These are phyloP conservation scores for Rhizopus sp. DNA, from an alignment of 371 early-diverging fungal species.

Conservation along the genomic window DNA sequence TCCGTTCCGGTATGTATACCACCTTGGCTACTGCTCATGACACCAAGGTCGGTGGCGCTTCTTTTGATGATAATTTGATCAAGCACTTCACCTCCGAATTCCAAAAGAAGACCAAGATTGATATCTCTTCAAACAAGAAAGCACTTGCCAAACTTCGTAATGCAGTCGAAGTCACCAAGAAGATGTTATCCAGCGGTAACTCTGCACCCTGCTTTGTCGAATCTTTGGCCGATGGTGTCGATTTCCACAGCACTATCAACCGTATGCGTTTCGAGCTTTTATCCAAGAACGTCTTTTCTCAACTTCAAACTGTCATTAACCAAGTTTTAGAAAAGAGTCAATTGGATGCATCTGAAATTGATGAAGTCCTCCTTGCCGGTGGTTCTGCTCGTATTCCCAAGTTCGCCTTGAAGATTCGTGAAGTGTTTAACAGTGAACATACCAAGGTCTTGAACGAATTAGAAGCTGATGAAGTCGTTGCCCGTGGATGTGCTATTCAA, in stretches of 20 bases:
- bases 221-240: conserved; percentile 90
- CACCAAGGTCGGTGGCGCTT: conserved; percentile 86
- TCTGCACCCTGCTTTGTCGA: conserved; percentile 94
- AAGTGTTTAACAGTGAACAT: conserved; percentile 82
- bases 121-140: conserved; percentile 73
- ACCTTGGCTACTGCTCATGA: conserved; percentile 86
- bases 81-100: conserved; percentile 86
- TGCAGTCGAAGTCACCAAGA: conserved; percentile 93
- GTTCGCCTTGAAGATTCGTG: conserved; percentile 82
- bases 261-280: conserved; percentile 94
- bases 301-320: conserved; percentile 75
- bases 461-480: conserved; percentile 96
- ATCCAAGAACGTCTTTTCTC: conserved; percentile 76
- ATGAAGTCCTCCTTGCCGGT: conserved; percentile 95
- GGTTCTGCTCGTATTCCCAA: conserved; percentile 98
- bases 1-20: conserved; percentile 89
- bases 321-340: conserved; percentile 73
- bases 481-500: conserved; percentile 98
- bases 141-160: conserved; percentile 83
- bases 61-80: conserved; percentile 90
- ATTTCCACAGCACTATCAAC: conserved; percentile 87
- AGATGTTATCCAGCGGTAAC: conserved; percentile 83
- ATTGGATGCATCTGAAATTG: conserved; percentile 68
- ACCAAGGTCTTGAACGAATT: conserved; percentile 75
- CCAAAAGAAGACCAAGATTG: conserved; percentile 83